Evolutionary conservation across 2,329 filamentous ascomycete genomes (phyloP).

Genomic region (Hymenoscyphus albidus): DNA sequence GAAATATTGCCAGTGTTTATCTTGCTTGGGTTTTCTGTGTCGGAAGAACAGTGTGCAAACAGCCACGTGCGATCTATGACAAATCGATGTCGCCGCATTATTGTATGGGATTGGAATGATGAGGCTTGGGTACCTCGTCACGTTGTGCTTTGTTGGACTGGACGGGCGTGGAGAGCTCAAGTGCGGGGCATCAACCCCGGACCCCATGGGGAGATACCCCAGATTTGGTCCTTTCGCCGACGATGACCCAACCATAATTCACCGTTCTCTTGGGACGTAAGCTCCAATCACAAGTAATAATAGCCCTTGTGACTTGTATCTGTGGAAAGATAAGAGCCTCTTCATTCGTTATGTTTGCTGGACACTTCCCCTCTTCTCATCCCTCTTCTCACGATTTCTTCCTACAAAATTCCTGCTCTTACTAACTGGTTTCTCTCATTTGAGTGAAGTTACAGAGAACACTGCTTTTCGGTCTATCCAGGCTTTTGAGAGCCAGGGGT

Average conservation of each 20-base stretch:
- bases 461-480: background rate
- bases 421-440: background rate
- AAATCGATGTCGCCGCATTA: background rate
- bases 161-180: background rate
- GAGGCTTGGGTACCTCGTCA: background rate
- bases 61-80: background rate
- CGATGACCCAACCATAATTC: background rate
- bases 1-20: background rate
- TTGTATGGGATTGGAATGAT: background rate
- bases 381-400: background rate
- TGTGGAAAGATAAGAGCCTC: background rate
- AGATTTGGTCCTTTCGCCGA: background rate
- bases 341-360: background rate
- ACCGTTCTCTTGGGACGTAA: background rate
- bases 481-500: background rate
- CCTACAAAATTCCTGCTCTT: background rate
- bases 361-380: background rate
- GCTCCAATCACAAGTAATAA: background rate
- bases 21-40: background rate
- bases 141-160: background rate
- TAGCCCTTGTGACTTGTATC: background rate
- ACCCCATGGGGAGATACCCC: slow-evolving; percentile 2
- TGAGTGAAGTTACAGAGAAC: background rate
- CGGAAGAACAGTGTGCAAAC: background rate
- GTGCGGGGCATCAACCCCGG: background rate